These are phyloP conservation scores for Hondaea fermentalgiana DNA, from an alignment of 108 stramenopile genomes.

Conservation along the genomic window DNA sequence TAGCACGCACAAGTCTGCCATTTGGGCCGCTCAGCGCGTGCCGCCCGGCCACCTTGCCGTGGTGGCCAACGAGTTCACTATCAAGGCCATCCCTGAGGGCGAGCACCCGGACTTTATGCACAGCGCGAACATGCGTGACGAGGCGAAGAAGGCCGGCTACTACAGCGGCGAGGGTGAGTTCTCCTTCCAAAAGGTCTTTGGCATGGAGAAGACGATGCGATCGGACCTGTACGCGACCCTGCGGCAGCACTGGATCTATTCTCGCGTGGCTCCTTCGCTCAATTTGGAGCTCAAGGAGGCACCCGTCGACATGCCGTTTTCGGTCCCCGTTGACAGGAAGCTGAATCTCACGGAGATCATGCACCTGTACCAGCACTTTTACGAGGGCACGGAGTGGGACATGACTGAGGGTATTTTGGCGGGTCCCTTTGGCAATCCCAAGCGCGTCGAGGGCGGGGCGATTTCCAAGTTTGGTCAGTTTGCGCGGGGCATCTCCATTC, in stretches of 20 bases:
- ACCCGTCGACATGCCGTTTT: slow-evolving; percentile 59
- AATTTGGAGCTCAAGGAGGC: slow-evolving; percentile 45
- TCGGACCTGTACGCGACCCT: slow-evolving; percentile 36
- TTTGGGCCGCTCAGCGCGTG: slow-evolving; percentile 73
- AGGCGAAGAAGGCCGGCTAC: slow-evolving; percentile 50
- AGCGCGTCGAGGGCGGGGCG: slow-evolving; percentile 8
- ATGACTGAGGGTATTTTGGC: slow-evolving; percentile 32
- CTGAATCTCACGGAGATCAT: slow-evolving; percentile 42
- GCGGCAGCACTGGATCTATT: slow-evolving; percentile 40
- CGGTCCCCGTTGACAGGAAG: slow-evolving; percentile 37
- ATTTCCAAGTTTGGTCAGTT: background rate
- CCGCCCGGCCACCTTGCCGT: slow-evolving; percentile 60
- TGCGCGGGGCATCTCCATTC: background rate
- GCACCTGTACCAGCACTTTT: slow-evolving; percentile 56
- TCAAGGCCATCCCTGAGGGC: slow-evolving; percentile 51
- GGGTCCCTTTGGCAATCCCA: slow-evolving; percentile 33
- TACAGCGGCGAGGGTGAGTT: slow-evolving; percentile 51
- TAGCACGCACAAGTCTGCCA: slow-evolving; percentile 53
- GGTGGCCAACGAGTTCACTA: slow-evolving; percentile 67
- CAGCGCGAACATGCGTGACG: slow-evolving; percentile 54
- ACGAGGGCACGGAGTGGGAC: slow-evolving; percentile 60
- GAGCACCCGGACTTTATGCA: slow-evolving; percentile 59
- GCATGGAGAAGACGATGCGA: background rate
- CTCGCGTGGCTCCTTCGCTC: slow-evolving; percentile 14
- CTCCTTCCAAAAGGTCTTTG: slow-evolving; percentile 27